Evolutionary conservation across 257 asterid species (phyloP), one percentile per base, ranked within the genome.

Genomic region (Dorcoceras hygrometricum): DNA sequence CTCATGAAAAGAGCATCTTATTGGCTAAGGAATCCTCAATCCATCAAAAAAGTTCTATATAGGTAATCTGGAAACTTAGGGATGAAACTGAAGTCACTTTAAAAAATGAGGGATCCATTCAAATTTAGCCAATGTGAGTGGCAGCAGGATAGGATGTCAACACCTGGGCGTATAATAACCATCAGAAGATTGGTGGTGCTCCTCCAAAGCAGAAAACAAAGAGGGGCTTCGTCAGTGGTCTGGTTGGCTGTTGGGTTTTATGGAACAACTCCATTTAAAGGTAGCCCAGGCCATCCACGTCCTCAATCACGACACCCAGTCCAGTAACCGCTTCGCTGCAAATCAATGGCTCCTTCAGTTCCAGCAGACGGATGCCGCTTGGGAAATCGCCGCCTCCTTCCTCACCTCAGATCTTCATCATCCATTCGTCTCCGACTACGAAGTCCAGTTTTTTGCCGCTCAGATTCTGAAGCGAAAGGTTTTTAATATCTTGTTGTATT

Each of bases 381-480:
- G 97, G 97, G 93, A 88, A 20, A 80, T 86, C 68, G 92, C 96
- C 74, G 83, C 93, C 57, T 86, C 90, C 67, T 80, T 90, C 75
- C 97, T 90, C 81, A 77, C 92, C 65, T 83, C 91, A 75, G 76
- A 75, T 66, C 77, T 71, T 31, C 83, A 62, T 32, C 84, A 76
- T 22, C 84, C 67, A 3, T 75, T 83, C 74, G 69, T 63, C 53
- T 60, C 86, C 36, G 83, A 78, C 55, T 83, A 75, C 67, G 97
- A 90, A 75, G 79, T 88, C 76, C 84, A 88, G 75, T 90, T 90
- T 61, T 90, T 90, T 79, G 94, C 97, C 19, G 97, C 97, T 10
- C 97, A 90, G 84, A 86, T 88, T 86, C 95, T 90, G 76, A 90
- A 86, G 80, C 86, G 92, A 26, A 90, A 90, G 97, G 97, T 86